Base-by-base conservation (phyloP, 208 protist species). In the Strigomonas culicis region DNA sequence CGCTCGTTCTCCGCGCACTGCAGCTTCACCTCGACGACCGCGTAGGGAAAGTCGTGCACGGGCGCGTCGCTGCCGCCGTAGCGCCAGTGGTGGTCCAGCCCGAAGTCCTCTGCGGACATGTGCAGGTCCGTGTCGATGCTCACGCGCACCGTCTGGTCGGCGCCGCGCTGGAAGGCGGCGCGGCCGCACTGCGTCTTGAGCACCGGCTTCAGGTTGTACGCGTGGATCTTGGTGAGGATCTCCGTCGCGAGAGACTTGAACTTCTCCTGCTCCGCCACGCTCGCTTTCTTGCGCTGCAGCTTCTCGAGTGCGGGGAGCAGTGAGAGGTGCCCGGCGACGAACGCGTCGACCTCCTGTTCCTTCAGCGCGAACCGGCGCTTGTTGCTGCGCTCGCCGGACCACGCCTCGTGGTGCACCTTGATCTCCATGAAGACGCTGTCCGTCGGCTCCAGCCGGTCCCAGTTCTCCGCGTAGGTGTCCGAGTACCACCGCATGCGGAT, bases 401-500 rank as follows among this genome's bases (percentile, higher is more conserved):
- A 93, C 44, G 85, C 85, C 70, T 96, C 87, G 70, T 89, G 88
- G 64, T 96, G 87, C 24, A 94, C 82, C 51, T 96, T 96, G 60
- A 93, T 93, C 53, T 96, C 83, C 87, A 94, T 94, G 39, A 96
- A 96, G 6, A 93, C 87, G 59, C 77, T 85, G 46, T 90, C 81
- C 32, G 78, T 57, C 6, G 72, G 62, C n/a, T 53, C 28, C 27
- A 92, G 46, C 57, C 72, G 74, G 70, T 90, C 89, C 85, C 82
- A 90, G 71, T 93, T 83, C 50, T 77, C 59, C 32, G 78, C 80
- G 72, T 90, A 84, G 19, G 79, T 83, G 74, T 88, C 82, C 31
- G 82, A 82, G 74, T 94, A 96, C 85, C 87, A 94, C 53, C 87
- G 87, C 80, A 92, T 93, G 61, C 87, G 87, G 56, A 94, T 94